Conservation (phyloP, 768 basidiomycete species). For the Fomitopsis serialis region DNA sequence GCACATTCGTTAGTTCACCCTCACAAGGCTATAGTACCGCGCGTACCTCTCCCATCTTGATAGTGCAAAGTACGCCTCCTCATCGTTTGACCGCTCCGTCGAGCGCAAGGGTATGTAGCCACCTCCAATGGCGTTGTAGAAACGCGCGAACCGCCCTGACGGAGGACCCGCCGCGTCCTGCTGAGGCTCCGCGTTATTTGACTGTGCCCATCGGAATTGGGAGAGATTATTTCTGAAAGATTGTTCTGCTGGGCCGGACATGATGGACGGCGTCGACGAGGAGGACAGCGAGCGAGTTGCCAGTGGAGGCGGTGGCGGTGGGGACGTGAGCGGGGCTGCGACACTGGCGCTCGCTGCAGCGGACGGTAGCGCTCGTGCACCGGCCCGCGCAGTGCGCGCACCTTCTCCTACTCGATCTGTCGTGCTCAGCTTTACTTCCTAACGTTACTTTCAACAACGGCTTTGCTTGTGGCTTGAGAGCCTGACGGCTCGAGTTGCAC, state of each 20-base stretch:
- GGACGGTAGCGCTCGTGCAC: no score
- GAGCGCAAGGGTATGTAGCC: conserved; percentile 87
- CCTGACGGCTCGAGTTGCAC: no score
- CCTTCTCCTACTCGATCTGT: no score
- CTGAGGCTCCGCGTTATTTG: conserved; percentile 66
- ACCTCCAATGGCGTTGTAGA: conserved; percentile 81
- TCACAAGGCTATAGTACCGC: conserved; percentile 6
- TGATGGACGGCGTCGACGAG: neutral
- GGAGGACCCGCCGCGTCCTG: conserved; percentile 26
- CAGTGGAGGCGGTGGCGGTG: neutral
- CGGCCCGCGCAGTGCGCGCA: no score
- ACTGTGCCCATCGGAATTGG: conserved; percentile 83
- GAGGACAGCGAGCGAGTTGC: neutral
- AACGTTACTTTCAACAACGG: no score
- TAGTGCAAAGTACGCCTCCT: conserved; percentile 91
- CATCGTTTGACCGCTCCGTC: conserved; percentile 81
- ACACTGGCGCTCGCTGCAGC: neutral
- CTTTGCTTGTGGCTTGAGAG: no score
- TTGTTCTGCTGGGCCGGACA: conserved; percentile 42
- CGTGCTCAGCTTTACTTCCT: no score
- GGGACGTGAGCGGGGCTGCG: neutral
- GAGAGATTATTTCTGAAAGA: conserved; percentile 70
- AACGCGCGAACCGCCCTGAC: conserved; percentile 74
- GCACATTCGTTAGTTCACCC: neutral
- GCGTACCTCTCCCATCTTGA: conserved; percentile 87